A percentile compares a stretch with the other conserved stretches of the same genome.
phyloP scores from a whole-genome alignment of 1,284 basidiomycete species.

The Megacollybia platyphylla region DNA sequence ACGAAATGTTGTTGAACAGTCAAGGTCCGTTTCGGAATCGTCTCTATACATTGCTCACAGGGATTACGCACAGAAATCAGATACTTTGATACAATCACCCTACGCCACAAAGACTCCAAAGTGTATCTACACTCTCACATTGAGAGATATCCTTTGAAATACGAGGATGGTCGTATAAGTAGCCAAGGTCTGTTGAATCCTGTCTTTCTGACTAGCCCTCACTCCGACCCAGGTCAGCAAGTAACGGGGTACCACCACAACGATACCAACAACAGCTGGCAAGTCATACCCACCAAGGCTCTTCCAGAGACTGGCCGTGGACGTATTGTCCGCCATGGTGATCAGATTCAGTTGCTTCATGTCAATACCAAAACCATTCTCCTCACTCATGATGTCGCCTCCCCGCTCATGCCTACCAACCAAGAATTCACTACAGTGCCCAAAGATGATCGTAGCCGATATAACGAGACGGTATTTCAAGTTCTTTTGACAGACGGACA shows the following conservation, averaged over 20 bases:
- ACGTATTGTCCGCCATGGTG: constrained; percentile 80
- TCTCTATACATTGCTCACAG: not conserved
- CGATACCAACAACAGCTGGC: constrained; percentile 94
- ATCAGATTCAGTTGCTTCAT: constrained; percentile 84
- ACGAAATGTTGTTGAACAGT: constrained; percentile 83
- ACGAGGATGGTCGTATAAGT: constrained; percentile 93
- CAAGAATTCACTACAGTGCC: constrained; percentile 94
- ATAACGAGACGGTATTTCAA: constrained; percentile 84
- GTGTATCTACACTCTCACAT: constrained; percentile 89
- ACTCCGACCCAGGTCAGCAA: constrained; percentile 64
- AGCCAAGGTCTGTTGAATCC: constrained; percentile 59
- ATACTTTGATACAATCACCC: constrained; percentile 82
- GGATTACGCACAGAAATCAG: constrained; percentile 58
- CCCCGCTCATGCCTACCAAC: constrained; percentile 94
- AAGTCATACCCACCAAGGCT: constrained; percentile 87
- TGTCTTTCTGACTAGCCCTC: constrained; percentile 2
- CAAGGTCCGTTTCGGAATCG: constrained; percentile 46
- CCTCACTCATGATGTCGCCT: constrained; percentile 95
- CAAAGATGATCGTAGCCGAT: constrained; percentile 55
- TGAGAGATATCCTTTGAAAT: constrained; percentile 85
- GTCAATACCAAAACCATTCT: constrained; percentile 76
- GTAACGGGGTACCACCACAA: constrained; percentile 95
- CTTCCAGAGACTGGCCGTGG: constrained; percentile 83
- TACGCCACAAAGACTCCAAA: constrained; percentile 89
- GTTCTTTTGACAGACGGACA: constrained; percentile 61